Conservation (phyloP, 202 grass and related monocot genomes). For the Digitaria exilis region DNA sequence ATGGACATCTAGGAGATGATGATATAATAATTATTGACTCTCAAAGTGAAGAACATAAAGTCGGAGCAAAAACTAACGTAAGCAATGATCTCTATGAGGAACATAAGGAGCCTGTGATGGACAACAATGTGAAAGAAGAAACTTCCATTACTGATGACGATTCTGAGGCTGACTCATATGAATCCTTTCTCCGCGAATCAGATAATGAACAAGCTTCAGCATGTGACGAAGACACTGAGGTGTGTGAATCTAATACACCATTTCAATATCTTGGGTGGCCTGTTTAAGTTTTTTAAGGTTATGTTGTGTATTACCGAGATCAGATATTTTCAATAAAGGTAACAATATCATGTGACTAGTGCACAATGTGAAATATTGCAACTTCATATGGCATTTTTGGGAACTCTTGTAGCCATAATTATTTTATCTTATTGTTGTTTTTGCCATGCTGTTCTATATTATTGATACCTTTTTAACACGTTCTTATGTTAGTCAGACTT, state of each 20-base stretch:
- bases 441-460: conserved; percentile 18
- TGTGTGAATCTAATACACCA: conserved; percentile 36
- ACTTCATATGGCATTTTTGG: conserved; percentile 14
- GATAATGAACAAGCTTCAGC: conserved; percentile 50
- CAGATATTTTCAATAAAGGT: conserved; percentile 19
- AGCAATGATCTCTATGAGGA: conserved; percentile 26
- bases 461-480: conserved; percentile 6
- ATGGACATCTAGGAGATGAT: conserved; percentile 30
- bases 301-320: neutral
- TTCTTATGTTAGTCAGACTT: conserved; percentile 19
- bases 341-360: conserved; percentile 16
- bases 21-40: conserved; percentile 34
- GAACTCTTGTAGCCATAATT: neutral
- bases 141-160: conserved; percentile 36
- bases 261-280: neutral
- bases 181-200: conserved; percentile 43
- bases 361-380: neutral
- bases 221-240: conserved; percentile 56
- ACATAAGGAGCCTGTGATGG: conserved; percentile 14
- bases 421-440: neutral
- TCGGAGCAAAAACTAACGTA: neutral
- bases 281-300: conserved; percentile 28
- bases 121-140: conserved; percentile 35
- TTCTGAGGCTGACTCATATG: conserved; percentile 44
- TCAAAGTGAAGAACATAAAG: conserved; percentile 35